These are phyloP conservation scores for Gracilaria gracilis DNA, from an alignment of 23 red algal genomes.

Conservation along the genomic window DNA sequence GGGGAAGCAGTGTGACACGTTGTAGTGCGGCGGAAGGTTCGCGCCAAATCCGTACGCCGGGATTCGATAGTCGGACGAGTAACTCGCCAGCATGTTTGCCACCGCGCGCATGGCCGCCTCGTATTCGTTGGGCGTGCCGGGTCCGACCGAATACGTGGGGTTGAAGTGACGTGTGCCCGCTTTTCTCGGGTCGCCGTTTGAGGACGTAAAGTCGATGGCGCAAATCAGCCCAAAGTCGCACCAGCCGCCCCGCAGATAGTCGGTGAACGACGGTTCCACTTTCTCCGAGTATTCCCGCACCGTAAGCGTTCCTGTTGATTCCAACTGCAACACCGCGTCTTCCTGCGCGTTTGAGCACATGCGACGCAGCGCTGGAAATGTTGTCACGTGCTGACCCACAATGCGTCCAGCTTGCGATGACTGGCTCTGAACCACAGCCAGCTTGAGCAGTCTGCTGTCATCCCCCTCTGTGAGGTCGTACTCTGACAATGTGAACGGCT, in stretches of 20 bases:
- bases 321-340: slow-evolving; percentile 1
- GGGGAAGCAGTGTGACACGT: slow-evolving; percentile 83
- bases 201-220: slow-evolving; percentile 88
- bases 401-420: background rate
- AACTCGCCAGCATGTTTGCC: slow-evolving; percentile 73
- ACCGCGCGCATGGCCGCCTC: slow-evolving; percentile 81
- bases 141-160: slow-evolving; percentile 4
- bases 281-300: slow-evolving; percentile 38
- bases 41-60: slow-evolving; percentile 93
- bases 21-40: slow-evolving; percentile 71
- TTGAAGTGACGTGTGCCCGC: slow-evolving; percentile 78
- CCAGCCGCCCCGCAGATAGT: slow-evolving; percentile 72
- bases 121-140: slow-evolving; percentile 76
- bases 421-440: slow-evolving; percentile 31
- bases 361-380: slow-evolving; percentile 46
- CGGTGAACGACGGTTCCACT: slow-evolving; percentile 77
- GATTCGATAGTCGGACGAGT: slow-evolving; percentile 81
- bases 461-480: slow-evolving; percentile 73
- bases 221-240: slow-evolving; percentile 81
- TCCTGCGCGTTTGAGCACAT: slow-evolving; percentile 59
- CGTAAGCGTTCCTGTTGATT: slow-evolving; percentile 47
- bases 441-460: slow-evolving; percentile 44
- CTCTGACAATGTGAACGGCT: slow-evolving; percentile 70
- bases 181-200: slow-evolving; percentile 78
- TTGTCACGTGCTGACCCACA: slow-evolving; percentile 46